Evolutionary conservation across 1,139 yeast species (phyloP).

Genomic region (Hyphopichia fennica): DNA sequence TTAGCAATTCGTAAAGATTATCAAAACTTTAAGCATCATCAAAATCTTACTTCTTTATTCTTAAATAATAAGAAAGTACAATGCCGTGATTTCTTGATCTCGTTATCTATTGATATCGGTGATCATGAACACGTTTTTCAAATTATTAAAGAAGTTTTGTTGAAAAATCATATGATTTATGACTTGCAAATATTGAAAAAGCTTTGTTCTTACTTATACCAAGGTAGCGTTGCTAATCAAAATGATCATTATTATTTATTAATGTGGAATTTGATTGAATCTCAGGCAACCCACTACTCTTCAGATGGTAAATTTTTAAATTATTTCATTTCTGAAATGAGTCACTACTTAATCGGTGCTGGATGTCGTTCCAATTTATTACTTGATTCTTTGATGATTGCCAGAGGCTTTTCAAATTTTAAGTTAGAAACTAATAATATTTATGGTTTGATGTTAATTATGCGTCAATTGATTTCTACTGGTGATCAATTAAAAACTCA

Average conservation of each 20-base stretch:
- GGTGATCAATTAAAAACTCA: constrained; percentile 7
- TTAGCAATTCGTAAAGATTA: constrained; percentile 41
- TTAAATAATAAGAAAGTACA: constrained; percentile 13
- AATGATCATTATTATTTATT: constrained; percentile 34
- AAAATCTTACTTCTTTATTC: constrained; percentile 6
- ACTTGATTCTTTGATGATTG: constrained; percentile 32
- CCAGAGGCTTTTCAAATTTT: constrained; percentile 26
- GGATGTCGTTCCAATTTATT: constrained; percentile 18
- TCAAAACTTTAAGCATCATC: constrained; percentile 14
- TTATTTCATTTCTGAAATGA: constrained; percentile 34
- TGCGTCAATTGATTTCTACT: constrained; percentile 23
- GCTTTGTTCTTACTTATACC: constrained; percentile 31
- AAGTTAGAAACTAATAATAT: constrained; percentile 35
- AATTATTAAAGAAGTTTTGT: constrained; percentile 36
- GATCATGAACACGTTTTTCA: constrained; percentile 40
- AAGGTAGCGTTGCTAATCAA: constrained; percentile 25
- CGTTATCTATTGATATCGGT: constrained; percentile 33
- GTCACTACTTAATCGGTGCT: constrained; percentile 19
- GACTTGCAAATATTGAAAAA: constrained; percentile 32
- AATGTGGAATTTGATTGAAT: constrained; percentile 35
- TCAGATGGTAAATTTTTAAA: constrained; percentile 21
- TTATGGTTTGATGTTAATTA: constrained; percentile 31
- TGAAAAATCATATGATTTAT: constrained; percentile 33
- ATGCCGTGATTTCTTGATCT: constrained; percentile 33
- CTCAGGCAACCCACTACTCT: constrained; percentile 29